Conservation (phyloP, 305 asterid species). For the Fraxinus platypoda region DNA sequence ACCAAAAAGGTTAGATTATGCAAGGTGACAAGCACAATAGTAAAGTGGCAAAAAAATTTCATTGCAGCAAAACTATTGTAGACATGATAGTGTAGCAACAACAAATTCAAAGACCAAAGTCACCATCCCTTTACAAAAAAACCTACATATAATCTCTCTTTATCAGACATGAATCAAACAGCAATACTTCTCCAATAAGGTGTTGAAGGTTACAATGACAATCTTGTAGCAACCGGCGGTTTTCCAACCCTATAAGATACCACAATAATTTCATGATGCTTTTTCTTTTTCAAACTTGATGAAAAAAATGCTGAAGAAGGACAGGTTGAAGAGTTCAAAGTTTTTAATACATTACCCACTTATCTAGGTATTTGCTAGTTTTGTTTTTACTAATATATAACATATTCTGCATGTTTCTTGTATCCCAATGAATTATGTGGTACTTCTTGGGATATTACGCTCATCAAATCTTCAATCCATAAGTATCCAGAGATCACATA, state of each 20-base stretch:
- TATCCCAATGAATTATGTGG: not conserved
- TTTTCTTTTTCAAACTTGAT: not conserved
- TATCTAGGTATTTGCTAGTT: not conserved
- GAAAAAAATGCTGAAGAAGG: not conserved
- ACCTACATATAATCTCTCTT: not conserved
- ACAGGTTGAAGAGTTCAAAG: not conserved
- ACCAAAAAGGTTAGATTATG: not conserved
- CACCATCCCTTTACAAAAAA: not conserved
- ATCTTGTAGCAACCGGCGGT: not conserved
- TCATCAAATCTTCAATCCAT: not conserved
- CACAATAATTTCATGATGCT: not conserved
- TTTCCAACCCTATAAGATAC: not conserved
- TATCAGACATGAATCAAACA: not conserved
- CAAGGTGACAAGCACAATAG: not conserved
- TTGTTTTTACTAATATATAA: not conserved
- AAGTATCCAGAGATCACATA: not conserved
- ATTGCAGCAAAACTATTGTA: not conserved
- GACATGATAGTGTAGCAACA: not conserved
- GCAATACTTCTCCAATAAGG: not conserved
- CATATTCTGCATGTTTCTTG: not conserved
- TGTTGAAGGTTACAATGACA: not conserved
- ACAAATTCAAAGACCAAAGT: not conserved
- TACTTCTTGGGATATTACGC: not conserved
- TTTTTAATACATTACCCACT: not conserved
- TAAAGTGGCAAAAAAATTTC: not conserved